Conservation (phyloP, 139 green algal genomes). For the Spirogloea muscicola region DNA sequence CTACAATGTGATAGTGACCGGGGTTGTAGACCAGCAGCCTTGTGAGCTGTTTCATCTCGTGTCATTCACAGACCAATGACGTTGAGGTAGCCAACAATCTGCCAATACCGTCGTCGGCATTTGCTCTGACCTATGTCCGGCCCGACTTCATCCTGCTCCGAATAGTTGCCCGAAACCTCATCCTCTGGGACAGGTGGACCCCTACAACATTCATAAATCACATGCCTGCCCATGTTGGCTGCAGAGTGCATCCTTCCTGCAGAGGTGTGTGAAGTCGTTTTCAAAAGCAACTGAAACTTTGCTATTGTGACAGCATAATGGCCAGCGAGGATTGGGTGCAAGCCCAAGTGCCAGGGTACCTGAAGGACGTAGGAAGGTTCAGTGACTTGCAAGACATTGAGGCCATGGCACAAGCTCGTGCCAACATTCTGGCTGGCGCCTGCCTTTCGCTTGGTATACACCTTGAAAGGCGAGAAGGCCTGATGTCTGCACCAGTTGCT, state of each 20-base stretch:
- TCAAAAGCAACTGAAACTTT: too few relatives aligned
- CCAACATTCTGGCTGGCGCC: slow-evolving; percentile 63
- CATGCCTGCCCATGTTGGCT: too few relatives aligned
- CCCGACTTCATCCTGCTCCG: slow-evolving; percentile 86
- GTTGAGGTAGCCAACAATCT: slow-evolving; percentile 61
- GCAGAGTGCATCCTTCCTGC: too few relatives aligned
- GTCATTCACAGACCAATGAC: slow-evolving; percentile 65
- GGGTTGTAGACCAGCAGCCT: background rate
- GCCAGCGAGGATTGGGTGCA: slow-evolving; percentile 70
- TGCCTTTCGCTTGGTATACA: slow-evolving; percentile 84
- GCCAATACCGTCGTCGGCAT: slow-evolving; percentile 62
- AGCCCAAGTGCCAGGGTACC: too few relatives aligned
- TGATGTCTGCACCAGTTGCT: too few relatives aligned
- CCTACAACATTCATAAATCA: too few relatives aligned
- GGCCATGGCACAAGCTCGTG: slow-evolving; percentile 57
- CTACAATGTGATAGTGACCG: background rate
- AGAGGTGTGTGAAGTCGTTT: too few relatives aligned
- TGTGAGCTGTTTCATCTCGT: background rate
- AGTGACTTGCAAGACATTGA: too few relatives aligned
- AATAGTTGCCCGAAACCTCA: slow-evolving; percentile 68
- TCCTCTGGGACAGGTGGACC: slow-evolving; percentile 81
- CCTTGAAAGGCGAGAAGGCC: too few relatives aligned
- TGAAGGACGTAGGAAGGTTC: too few relatives aligned
- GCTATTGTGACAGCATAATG: too few relatives aligned
- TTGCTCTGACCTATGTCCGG: slow-evolving; percentile 69